Evolutionary conservation across 306 rosid species (phyloP).

Genomic region (Crotalaria pallida): DNA sequence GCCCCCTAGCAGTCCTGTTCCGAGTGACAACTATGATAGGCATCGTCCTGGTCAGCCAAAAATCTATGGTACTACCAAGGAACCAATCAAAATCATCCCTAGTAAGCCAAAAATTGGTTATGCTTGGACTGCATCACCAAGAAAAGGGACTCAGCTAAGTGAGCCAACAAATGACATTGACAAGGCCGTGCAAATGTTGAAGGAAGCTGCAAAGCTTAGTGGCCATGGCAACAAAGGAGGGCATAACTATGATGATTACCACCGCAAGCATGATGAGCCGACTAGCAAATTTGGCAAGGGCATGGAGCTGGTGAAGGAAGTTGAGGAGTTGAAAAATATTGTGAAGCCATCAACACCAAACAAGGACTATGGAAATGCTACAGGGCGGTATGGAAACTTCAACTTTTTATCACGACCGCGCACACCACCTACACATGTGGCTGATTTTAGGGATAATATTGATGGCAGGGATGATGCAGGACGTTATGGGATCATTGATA

Average conservation of each 20-base stretch:
- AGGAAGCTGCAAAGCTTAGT: slow-evolving; percentile 15
- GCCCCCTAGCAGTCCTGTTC: slow-evolving; percentile 8
- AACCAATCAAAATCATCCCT: not conserved
- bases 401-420: not conserved
- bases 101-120: slow-evolving; percentile 6
- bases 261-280: not conserved
- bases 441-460: not conserved
- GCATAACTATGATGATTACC: not conserved
- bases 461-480: not conserved
- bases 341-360: not conserved
- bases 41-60: not conserved
- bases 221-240: not conserved
- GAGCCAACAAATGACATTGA: slow-evolving; percentile 36
- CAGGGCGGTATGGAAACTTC: slow-evolving; percentile 13
- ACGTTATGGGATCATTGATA: slow-evolving; percentile 5
- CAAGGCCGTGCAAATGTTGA: slow-evolving; percentile 22
- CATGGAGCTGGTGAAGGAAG: slow-evolving; percentile 23
- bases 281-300: slow-evolving; percentile 4
- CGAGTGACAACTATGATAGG: not conserved
- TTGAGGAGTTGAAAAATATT: not conserved
- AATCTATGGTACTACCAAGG: not conserved
- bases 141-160: slow-evolving; percentile 29
- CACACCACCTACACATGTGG: not conserved
- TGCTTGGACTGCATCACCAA: slow-evolving; percentile 13
- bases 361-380: slow-evolving; percentile 6